Evolutionary conservation across 2,329 filamentous ascomycete genomes (phyloP).

Genomic region (Massarina eburnea): DNA sequence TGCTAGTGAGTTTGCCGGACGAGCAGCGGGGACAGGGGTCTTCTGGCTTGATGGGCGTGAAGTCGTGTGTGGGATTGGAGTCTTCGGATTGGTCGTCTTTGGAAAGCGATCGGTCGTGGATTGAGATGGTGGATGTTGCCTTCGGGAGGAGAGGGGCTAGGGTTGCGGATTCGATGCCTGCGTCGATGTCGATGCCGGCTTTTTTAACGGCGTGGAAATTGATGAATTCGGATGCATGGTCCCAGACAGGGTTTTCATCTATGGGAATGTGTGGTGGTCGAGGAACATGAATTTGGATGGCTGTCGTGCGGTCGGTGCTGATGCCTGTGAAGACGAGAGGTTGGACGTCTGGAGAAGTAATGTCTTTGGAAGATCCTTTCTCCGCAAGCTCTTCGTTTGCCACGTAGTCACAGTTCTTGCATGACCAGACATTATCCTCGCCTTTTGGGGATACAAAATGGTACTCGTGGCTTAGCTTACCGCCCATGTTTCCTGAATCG

Average conservation of each 20-base stretch:
- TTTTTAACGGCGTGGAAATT: conserved; percentile 68
- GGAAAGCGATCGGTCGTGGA: conserved; percentile 25
- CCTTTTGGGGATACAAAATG: conserved; percentile 79
- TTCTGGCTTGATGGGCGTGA: conserved; percentile 66
- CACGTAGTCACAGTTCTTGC: conserved; percentile 70
- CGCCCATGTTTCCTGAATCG: conserved; percentile 95
- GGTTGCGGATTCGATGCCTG: conserved; percentile 58
- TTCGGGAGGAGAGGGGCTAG: conserved; percentile 22
- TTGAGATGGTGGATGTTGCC: conserved; percentile 12
- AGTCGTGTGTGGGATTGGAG: conserved; percentile 52
- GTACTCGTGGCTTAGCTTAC: conserved; percentile 90
- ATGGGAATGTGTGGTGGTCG: conserved; percentile 3
- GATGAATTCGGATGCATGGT: conserved; percentile 39
- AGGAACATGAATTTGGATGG: conserved; percentile 60
- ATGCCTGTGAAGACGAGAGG: conserved; percentile 62
- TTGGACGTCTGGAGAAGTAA: conserved; percentile 8
- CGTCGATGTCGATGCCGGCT: conserved; percentile 68
- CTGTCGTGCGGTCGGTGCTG: conserved; percentile 65
- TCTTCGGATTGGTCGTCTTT: background rate
- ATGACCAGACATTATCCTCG: conserved; percentile 82
- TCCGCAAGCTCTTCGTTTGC: conserved; percentile 86
- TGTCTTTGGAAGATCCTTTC: conserved; percentile 23
- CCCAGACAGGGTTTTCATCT: conserved; percentile 13
- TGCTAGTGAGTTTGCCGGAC: conserved; percentile 62
- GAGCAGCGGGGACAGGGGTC: conserved; percentile 74